Evolutionary conservation across 2,329 filamentous ascomycete species (phyloP), one percentile per base, ranked within the genome.

Genomic region (Tolypocladium paradoxum): DNA sequence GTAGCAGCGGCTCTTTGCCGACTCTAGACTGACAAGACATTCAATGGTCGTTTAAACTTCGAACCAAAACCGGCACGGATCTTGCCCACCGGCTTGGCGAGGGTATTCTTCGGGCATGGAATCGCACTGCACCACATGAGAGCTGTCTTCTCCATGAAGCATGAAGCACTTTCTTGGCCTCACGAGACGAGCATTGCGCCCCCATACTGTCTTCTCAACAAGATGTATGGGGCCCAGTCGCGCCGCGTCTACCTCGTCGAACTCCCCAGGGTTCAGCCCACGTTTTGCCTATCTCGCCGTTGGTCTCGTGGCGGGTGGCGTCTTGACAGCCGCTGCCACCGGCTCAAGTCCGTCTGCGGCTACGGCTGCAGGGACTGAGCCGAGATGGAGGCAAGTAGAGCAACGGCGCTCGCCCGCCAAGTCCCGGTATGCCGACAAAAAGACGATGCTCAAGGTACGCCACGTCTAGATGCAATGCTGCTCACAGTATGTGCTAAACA

Each of bases 381-480:
- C 57, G 12, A 55, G 57, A 48, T 61, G 59, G 59, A 50, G 20
- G 8, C 50, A 57, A 22, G 29, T 48, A 2, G 27, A 34, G n/a
- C 29, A 24, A 8, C 36, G 43, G 6, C 40, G 34, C 11, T 18
- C 24, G 1, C 22, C 16, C 4, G 27, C 50, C 8, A 38, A 11
- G 18, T 48, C 54, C n/a, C 49, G 53, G 6, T 64, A 64, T 57
- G 62, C 62, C 1, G 60, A 64, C 49, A 53, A 51, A 18, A 53
- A 51, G 18, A 59, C 61, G 1, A 64, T 60, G 60, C 49, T 58
- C 4, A 57, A 59, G 49, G 61, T 61, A 40, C 11, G 53, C 18
- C 9, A 2, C 35, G 43, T 2, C 12, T 16, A n/a, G 7, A 9
- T 6, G 7, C 24, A 4, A 6, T 29, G 14, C 22, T 29, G 16